Evolutionary conservation across 805 yeast species (phyloP), one percentile per base, ranked within the genome.

Genomic region (Kurtzmaniella cleridarum): DNA sequence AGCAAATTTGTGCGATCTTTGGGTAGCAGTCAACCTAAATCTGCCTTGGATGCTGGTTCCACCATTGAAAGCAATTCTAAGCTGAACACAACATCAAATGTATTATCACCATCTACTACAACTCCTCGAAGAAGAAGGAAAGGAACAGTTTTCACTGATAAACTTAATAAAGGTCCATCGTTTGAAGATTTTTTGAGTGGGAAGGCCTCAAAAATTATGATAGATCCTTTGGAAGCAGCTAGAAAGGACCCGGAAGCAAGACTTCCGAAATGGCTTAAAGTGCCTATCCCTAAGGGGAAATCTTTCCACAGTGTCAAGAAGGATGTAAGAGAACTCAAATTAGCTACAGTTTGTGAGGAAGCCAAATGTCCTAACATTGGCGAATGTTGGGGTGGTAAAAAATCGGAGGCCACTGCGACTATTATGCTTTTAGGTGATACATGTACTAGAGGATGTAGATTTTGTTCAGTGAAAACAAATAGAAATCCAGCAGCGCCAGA

Each of bases 361-460:
- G 98, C 98, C 3, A 83, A 93, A 56, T 93, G 99, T 64, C 99
- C 99, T n/a, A 93, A 93, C 60, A 93, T 93, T 45, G 96, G 98
- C 38, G 99, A 93, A 60, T 93, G 99, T 64, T 93, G 99, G 99
- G 98, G 98, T 40, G 98, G 98, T 24, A 78, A 81, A 53, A 83
- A 90, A 59, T 78, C 91, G 5, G 91, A 88, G 46, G 97, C 98
- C 3, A 88, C 96, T 6, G 96, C 96, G 5, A 93, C 99, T 2
- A 93, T 93, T 50, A 93, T 93, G 99, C 71, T 93, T 42, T 74
- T 93, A 76, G 99, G 99, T 45, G 99, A 93, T 54, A 93, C 98
- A 0, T 93, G 99, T 65, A 93, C 99, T 1, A 76, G 99, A 65
- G 99, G 99, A n/a, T 93, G 99, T 59, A 74, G 99, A 46, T 93